Base-by-base conservation (phyloP, 257 asterid species). In the Salvia miltiorrhiza region DNA sequence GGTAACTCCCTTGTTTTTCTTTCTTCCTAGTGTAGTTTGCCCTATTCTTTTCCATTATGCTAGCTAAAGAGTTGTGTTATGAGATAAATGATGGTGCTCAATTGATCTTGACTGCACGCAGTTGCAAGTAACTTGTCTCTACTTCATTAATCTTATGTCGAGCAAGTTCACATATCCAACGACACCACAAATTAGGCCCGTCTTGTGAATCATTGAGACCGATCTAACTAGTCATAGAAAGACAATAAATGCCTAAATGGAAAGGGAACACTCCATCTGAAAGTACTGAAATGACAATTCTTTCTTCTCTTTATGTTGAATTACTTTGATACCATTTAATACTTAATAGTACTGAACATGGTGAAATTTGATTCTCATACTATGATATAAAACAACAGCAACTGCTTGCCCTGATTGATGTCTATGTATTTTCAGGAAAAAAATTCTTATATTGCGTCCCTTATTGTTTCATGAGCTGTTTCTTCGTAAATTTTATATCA, bases 1-100 rank as follows among this genome's bases (percentile, higher is more conserved):
- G 81, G 72, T 63, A 14, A 55, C n/a, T n/a, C 73, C 78, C 70
- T 53, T 19, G 6, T 49, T 30, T 75, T 32, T 19, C 55, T 19
- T 30, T n/a, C 41, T 45, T 59, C 59, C 9, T 3, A 10, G 17
- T 69, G 30, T 50, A 35, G 71, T 28, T 41, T 57, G 21, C 23
- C 43, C n/a, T 45, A 21, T 49, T 43, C 26, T 43, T 58, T 21
- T n/a, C 45, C 10, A n/a, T 76, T 13, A 35, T 63, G 20, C 24
- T 41, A 13, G 39, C 62, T 37, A 11, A 23, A 35, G 20, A 41
- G 21, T 12, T 47, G 44, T 56, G 24, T 50, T 33, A 23, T 35
- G 35, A 16, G 45, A 32, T 28, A 70, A 19, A 16, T 35, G 56
- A 0, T 30, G 21, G 14, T 20, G 54, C 32, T 63, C 14, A 3